phyloP scores from a whole-genome alignment of 352 stramenopile species.

The Blastocystis sp. region DNA sequence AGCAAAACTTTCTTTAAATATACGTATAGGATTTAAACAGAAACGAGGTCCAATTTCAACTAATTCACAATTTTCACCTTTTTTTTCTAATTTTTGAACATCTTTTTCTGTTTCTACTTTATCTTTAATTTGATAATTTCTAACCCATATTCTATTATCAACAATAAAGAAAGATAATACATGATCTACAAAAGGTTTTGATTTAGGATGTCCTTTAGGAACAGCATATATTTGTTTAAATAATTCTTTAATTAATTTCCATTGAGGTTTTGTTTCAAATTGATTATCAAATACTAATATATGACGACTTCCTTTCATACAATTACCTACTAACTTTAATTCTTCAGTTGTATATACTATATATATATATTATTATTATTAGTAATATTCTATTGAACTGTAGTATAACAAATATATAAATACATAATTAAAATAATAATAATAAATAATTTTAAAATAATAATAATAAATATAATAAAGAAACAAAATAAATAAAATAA shows the following conservation, averaged over 20 bases:
- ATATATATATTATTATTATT: not conserved
- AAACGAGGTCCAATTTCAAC: slow-evolving; percentile 97
- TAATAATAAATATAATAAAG: not conserved
- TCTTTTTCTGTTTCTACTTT: slow-evolving; percentile 41
- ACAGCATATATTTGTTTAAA: slow-evolving; percentile 80
- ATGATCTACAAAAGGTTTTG: slow-evolving; percentile 96
- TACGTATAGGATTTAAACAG: slow-evolving; percentile 87
- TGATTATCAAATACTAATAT: slow-evolving; percentile 82
- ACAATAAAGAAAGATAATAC: slow-evolving; percentile 85
- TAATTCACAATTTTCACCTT: slow-evolving; percentile 75
- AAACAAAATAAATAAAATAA: not conserved
- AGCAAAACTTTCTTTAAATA: slow-evolving; percentile 92
- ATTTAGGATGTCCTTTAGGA: slow-evolving; percentile 89
- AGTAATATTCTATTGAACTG: not conserved
- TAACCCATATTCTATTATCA: slow-evolving; percentile 83
- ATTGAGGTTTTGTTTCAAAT: slow-evolving; percentile 67
- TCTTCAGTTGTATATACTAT: slow-evolving; percentile 98
- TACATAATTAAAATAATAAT: no score
- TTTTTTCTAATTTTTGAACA: slow-evolving; percentile 34
- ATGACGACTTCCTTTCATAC: slow-evolving; percentile 78
- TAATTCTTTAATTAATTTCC: slow-evolving; percentile 82
- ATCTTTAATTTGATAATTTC: slow-evolving; percentile 87
- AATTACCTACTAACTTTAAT: slow-evolving; percentile 94
- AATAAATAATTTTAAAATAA: not conserved
- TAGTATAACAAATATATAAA: not conserved